phyloP scores from a whole-genome alignment of 1,284 basidiomycete genomes.

The Rhodotorula mucilaginosa region DNA sequence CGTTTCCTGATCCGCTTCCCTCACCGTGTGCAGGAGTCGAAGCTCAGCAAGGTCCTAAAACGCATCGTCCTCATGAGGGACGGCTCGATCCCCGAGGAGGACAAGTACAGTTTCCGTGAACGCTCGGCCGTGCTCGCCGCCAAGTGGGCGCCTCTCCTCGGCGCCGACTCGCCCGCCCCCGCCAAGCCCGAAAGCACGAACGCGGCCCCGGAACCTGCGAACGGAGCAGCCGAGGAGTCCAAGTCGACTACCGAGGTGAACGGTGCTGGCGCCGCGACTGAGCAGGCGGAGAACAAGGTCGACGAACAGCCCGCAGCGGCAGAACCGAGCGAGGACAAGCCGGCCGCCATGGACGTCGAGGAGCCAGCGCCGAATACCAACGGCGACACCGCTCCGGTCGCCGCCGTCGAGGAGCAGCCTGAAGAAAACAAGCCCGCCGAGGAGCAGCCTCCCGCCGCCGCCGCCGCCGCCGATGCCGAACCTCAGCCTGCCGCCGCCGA shows the following conservation, averaged over 20 bases:
- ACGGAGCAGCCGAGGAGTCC: slow-evolving; percentile 17
- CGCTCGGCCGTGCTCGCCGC: slow-evolving; percentile 58
- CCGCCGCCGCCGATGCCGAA: slow-evolving; percentile 4
- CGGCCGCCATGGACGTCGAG: slow-evolving; percentile 10
- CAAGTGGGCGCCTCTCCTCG: slow-evolving; percentile 44
- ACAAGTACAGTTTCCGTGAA: slow-evolving; percentile 79
- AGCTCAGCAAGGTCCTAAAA: slow-evolving; percentile 98
- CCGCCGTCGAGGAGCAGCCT: slow-evolving; percentile 5
- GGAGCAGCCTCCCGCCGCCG: slow-evolving; percentile 5
- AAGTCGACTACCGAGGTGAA: not conserved
- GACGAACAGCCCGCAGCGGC: slow-evolving; percentile 8
- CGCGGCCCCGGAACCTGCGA: slow-evolving; percentile 15
- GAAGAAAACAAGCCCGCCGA: slow-evolving; percentile 39
- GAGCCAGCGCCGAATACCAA: slow-evolving; percentile 13
- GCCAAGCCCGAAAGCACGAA: slow-evolving; percentile 13
- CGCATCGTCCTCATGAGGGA: slow-evolving; percentile 72
- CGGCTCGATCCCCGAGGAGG: slow-evolving; percentile 71
- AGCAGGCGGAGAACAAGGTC: not conserved
- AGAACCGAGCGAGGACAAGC: slow-evolving; percentile 14
- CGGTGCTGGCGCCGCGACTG: not conserved
- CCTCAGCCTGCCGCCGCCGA: not conserved
- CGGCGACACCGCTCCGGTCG: slow-evolving; percentile 16
- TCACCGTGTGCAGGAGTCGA: slow-evolving; percentile 62
- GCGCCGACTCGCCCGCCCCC: slow-evolving; percentile 13
- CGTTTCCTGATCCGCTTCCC: too few species aligned